Percentiles rank a stretch among this genome's conserved stretches.
Evolutionary conservation across 176 grass and related monocot species (phyloP).

Genomic region (Phragmites australis): DNA sequence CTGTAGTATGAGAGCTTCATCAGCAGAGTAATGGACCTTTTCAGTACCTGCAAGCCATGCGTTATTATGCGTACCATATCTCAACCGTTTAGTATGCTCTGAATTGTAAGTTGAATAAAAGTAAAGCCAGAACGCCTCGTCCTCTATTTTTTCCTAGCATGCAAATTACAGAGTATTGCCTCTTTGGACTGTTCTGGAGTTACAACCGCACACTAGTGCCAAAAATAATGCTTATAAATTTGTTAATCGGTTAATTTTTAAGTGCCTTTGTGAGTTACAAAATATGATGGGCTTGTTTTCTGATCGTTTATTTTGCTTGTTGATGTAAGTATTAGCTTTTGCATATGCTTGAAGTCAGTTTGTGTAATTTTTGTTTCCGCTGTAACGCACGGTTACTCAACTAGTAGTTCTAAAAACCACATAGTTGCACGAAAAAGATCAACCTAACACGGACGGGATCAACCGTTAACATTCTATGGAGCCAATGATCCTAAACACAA

Average conservation of each 20-base stretch:
- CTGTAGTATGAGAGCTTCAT: constrained; percentile 76
- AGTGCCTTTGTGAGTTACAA: too few relatives aligned
- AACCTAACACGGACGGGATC: neutral
- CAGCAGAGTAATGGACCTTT: constrained; percentile 61
- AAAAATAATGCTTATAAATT: neutral
- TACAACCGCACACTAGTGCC: neutral
- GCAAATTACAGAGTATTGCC: neutral
- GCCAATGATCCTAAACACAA: neutral
- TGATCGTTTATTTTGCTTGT: too few relatives aligned
- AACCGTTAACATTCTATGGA: neutral
- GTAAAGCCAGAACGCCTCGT: neutral
- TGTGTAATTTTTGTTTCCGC: too few relatives aligned
- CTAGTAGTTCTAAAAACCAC: too few relatives aligned
- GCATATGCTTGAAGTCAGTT: too few relatives aligned
- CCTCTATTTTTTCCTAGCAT: neutral
- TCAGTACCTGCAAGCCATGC: constrained; percentile 49
- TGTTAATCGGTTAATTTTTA: neutral
- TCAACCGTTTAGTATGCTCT: neutral
- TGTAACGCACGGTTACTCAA: too few relatives aligned
- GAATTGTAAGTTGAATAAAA: neutral
- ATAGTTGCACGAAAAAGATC: neutral
- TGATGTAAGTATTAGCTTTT: too few relatives aligned
- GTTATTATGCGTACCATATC: neutral
- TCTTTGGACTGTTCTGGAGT: neutral
- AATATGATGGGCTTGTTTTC: too few relatives aligned